Base-by-base conservation (phyloP, 371 early-diverging fungal species). In the Mucor racemosus region DNA sequence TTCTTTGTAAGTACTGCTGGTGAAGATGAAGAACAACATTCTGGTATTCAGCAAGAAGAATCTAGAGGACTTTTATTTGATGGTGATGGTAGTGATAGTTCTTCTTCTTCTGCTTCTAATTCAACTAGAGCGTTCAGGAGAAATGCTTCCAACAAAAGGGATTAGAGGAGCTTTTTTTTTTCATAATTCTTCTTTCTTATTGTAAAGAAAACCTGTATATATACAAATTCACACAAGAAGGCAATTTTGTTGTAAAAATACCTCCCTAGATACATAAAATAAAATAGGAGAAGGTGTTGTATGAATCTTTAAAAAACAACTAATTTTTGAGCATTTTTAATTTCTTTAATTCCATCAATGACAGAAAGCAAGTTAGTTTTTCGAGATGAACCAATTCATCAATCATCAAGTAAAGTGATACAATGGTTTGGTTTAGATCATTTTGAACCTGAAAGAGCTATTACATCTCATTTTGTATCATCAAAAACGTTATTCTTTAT, bases 381-480 rank as follows among this genome's bases (percentile, higher is more conserved):
- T 35, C 56, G 63, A 14, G 68, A 68, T 58, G 68, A 68, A 15
- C 57, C 68, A 1, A 64, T 80, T 7, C 53, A 62, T 34, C 35
- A 40, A 31, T 75, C 80, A 4, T 68, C 62, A 1, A 65, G 39
- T 40, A 62, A 63, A 15, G 17, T 78, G 7, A 58, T 82, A 39
- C 76, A 70, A 39, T 82, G 83, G 83, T 71, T 83, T 63, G 69
- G 76, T 0, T 62, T 88, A 33, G 84, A 88, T 68, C 74, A 69
- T 19, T 83, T 88, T 59, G 82, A 78, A 31, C 84, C 88, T 10
- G 86, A 85, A 64, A 66, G 79, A 34, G 84, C 84, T 11, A 81
- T 86, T 8, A 85, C 85, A 7, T 86, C 88, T 6, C 70, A 86
- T 63, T 77, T 78, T 64, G 79, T 86, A 34, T 77, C 82, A 14